Evolutionary conservation across 805 yeast genomes (phyloP), one percentile per base, ranked within the genome.

Genomic region (Candida piceae): DNA sequence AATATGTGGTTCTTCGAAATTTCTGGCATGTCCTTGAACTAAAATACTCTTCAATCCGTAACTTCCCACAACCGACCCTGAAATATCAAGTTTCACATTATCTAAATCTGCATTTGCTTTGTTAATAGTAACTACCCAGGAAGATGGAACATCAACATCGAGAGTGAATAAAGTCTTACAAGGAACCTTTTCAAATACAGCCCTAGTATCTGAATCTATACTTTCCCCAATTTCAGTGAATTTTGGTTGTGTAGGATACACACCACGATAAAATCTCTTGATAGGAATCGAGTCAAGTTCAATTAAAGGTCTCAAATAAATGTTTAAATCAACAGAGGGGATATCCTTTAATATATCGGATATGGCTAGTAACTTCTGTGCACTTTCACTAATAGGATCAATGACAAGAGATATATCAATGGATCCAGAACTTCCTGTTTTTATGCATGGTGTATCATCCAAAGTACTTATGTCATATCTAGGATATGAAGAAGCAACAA

Each of bases 1-100:
- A 8, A 17, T 15, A 1, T 36, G 23, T 7, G 9, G 11, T 1
- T 64, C 29, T 0, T 58, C 58, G 0, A 58, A 64, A 36, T 75
- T 80, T 31, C 67, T 63, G 0, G 82, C 80, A 55, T 73, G 76
- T 0, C 93, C 95, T 55, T 89, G 94, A 16, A 90, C 63, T 9
- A 83, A 52, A 9, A 88, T 55, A 37, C 70, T 63, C 13, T 69
- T 63, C 32, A 88, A 57, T 27, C 69, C 66, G 48, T 72, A 83
- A 1, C 58, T 48, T 0, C 78, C 84, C 7, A 44, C 42, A 3
- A 75, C 53, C 7, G 55, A 53, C 2, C 64, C 67, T 4, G 69
- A 60, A n/a, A 74, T 55, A 16, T 60, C 64, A 15, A 69, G 45
- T 20, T 68, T 58, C 16, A 85, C 63, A 42, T 83, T 80, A 45